These are phyloP conservation scores for Echites panduratus DNA, from an alignment of 257 asterid species.

Conservation along the genomic window DNA sequence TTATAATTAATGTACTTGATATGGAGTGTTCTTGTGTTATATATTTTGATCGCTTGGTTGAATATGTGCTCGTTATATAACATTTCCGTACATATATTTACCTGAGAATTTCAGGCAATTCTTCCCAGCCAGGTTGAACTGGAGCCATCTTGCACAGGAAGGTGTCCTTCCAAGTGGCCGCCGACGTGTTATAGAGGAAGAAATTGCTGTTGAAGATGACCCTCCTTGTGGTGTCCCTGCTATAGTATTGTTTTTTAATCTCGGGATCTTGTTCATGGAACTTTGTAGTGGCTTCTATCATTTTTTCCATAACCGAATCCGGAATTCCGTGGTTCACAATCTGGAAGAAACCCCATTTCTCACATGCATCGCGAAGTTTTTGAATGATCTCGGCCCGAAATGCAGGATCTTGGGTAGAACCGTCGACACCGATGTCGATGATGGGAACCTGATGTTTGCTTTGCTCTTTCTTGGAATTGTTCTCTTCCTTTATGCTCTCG, in stretches of 20 bases:
- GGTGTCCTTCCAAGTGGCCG: conserved; percentile 12
- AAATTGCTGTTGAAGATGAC: conserved; percentile 9
- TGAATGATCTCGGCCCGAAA: conserved; percentile 6
- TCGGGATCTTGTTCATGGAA: conserved; percentile 16
- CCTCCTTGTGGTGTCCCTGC: neutral
- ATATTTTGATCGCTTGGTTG: no score
- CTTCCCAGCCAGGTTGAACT: conserved; percentile 8
- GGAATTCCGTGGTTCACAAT: conserved; percentile 21
- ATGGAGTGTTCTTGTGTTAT: no score
- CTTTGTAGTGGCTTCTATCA: conserved; percentile 7
- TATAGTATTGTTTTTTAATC: conserved; percentile 14
- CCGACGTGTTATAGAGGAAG: conserved; percentile 4
- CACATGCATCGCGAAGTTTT: conserved; percentile 14
- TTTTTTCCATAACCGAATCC: neutral
- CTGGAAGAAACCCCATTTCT: conserved; percentile 21
- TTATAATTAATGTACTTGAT: no score
- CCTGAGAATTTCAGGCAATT: conserved; percentile 4
- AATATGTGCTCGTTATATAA: no score
- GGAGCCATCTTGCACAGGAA: conserved; percentile 10
- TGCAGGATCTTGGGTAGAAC: neutral
- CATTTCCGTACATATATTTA: no score
- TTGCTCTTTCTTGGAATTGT: neutral
- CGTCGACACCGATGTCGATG: conserved; percentile 3
- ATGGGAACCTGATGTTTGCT: conserved; percentile 5
- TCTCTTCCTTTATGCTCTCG: conserved; percentile 1